phyloP scores from a whole-genome alignment of 129 eudicot genomes.

The Lactuca saligna region DNA sequence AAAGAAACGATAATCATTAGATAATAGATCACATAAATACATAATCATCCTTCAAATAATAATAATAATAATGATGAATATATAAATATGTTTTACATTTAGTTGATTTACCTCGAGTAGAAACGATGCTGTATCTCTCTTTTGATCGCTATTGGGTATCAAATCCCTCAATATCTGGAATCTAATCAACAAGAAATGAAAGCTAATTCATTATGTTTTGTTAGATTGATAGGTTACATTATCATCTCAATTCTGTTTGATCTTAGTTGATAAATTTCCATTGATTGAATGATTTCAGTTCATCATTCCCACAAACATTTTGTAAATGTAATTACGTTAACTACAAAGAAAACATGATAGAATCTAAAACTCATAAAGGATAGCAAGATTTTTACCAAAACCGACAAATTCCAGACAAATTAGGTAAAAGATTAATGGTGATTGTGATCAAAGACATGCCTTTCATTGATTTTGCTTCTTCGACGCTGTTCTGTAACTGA shows the following conservation, averaged over 20 bases:
- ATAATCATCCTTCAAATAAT: background rate
- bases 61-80: background rate
- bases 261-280: background rate
- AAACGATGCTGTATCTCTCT: conserved; percentile 96
- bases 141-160: conserved; percentile 91
- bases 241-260: background rate
- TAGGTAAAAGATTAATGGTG: background rate
- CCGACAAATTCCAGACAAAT: background rate
- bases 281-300: background rate
- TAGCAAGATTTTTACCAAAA: background rate
- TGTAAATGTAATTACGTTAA: background rate
- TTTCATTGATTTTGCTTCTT: conserved; percentile 96
- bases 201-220: background rate
- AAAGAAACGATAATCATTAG: conserved; percentile 9
- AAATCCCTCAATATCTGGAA: conserved; percentile 86
- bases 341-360: background rate
- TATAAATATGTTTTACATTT: background rate
- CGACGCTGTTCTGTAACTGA: conserved; percentile 95
- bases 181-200: conserved; percentile 36
- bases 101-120: conserved; percentile 62
- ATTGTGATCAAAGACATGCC: conserved; percentile 37
- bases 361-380: background rate
- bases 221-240: conserved; percentile 1
- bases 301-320: background rate
- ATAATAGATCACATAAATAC: background rate